These are phyloP conservation scores for Cerioporus squamosus DNA, from an alignment of 1,284 basidiomycete species.

Conservation along the genomic window DNA sequence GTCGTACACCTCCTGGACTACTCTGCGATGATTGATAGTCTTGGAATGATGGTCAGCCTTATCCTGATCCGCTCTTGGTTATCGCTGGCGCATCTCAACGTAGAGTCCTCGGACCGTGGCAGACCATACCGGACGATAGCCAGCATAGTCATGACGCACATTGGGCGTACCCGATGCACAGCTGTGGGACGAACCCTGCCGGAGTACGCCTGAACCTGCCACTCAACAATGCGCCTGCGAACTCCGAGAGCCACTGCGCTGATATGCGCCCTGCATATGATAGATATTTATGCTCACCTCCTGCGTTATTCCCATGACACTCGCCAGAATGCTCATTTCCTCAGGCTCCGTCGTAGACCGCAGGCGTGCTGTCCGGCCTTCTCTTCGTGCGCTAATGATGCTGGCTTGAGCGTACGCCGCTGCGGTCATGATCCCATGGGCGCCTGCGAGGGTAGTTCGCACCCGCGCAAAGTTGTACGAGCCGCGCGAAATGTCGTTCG, in stretches of 20 bases:
- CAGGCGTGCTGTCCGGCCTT: constrained; percentile 51
- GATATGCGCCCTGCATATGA: too few relatives aligned
- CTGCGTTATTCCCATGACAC: constrained; percentile 82
- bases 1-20: constrained; percentile 76
- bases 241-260: too few relatives aligned
- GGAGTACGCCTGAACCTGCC: too few relatives aligned
- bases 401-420: constrained; percentile 64
- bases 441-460: constrained; percentile 83
- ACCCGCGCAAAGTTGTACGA: constrained; percentile 88
- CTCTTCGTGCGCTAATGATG: constrained; percentile 57
- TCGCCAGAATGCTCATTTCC: constrained; percentile 80
- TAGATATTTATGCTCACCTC: constrained; percentile 58
- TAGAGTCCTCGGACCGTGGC: too few relatives aligned
- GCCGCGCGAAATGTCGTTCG: constrained; percentile 92
- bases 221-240: too few relatives aligned
- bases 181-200: too few relatives aligned
- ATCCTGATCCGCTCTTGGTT: constrained; percentile 4
- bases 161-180: too few relatives aligned
- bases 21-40: constrained; percentile 72
- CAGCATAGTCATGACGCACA: too few relatives aligned
- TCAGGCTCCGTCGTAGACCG: constrained; percentile 54
- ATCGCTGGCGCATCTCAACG: constrained; percentile 25
- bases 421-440: constrained; percentile 82
- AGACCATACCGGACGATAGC: too few relatives aligned
- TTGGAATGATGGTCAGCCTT: constrained; percentile 34